Percentiles rank a stretch among this genome's conserved stretches.
Evolutionary conservation across 257 asterid genomes (phyloP).

Genomic region (Verbena officinalis): DNA sequence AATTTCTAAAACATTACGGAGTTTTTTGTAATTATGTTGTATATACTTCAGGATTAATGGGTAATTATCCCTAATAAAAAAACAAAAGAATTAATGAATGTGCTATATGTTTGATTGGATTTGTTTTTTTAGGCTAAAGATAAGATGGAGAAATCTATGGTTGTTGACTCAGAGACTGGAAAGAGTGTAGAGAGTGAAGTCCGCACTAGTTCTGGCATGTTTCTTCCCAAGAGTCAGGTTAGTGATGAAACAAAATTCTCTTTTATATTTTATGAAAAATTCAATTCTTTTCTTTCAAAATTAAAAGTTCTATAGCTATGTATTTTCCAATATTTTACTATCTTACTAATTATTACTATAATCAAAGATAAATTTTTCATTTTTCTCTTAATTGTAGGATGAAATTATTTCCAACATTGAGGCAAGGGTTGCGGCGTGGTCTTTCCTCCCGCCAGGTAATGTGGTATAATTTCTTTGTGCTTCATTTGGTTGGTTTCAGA

Average conservation of each 20-base stretch:
- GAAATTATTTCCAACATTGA: slow-evolving; percentile 54
- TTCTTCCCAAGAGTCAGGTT: slow-evolving; percentile 62
- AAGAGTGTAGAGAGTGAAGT: slow-evolving; percentile 69
- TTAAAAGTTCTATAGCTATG: too few species aligned
- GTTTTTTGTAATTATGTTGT: too few species aligned
- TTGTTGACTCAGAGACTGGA: slow-evolving; percentile 69
- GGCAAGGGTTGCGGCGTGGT: slow-evolving; percentile 76
- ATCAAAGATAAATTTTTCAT: background rate
- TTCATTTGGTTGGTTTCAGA: too few species aligned
- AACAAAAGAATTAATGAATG: too few species aligned
- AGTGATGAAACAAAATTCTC: slow-evolving; percentile 8
- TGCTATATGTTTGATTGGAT: slow-evolving; percentile 27
- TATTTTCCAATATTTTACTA: too few species aligned
- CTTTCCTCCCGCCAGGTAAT: slow-evolving; percentile 71
- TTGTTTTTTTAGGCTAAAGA: slow-evolving; percentile 61
- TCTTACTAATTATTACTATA: too few species aligned
- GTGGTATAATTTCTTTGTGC: background rate
- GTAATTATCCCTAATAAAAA: too few species aligned
- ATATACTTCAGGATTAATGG: too few species aligned
- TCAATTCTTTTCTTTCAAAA: too few species aligned
- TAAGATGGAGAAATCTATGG: slow-evolving; percentile 78
- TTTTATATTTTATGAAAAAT: too few species aligned
- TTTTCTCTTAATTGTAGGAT: slow-evolving; percentile 41
- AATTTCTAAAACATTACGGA: too few species aligned
- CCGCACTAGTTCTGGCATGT: slow-evolving; percentile 85